Evolutionary conservation across 306 rosid species (phyloP).

Genomic region (Casuarina equisetifolia): DNA sequence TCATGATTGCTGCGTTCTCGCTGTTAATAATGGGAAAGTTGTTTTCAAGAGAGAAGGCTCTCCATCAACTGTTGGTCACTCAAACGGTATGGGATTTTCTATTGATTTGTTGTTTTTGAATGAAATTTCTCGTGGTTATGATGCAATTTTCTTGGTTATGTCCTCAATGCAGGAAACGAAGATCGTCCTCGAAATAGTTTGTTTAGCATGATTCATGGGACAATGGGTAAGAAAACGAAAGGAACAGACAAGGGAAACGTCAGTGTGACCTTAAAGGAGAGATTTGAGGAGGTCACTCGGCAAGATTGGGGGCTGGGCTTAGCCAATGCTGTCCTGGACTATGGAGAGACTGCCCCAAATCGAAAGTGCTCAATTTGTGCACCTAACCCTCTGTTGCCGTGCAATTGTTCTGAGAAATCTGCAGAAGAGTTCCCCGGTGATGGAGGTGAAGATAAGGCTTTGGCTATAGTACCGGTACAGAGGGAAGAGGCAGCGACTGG

Average conservation of each 20-base stretch:
- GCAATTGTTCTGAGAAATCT: conserved; percentile 36
- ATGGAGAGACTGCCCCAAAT: conserved; percentile 30
- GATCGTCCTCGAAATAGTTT: conserved; percentile 39
- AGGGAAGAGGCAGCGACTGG: conserved; percentile 34
- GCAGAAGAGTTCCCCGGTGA: conserved; percentile 41
- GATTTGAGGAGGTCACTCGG: conserved; percentile 8
- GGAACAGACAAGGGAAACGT: conserved; percentile 43
- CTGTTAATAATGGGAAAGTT: conserved; percentile 81
- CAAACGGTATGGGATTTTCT: conserved; percentile 50
- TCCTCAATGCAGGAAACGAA: conserved; percentile 49
- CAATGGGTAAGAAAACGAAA: conserved; percentile 39
- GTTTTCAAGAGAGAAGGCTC: conserved; percentile 61
- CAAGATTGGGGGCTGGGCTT: conserved; percentile 50
- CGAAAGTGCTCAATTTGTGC: conserved; percentile 61
- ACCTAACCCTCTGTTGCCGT: conserved; percentile 27
- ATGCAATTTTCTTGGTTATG: conserved; percentile 24
- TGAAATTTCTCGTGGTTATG: conserved; percentile 1
- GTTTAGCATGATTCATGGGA: conserved; percentile 47
- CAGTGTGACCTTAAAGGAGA: conserved; percentile 22
- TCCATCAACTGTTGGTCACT: conserved; percentile 18
- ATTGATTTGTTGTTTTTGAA: neutral
- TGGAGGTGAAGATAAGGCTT: conserved; percentile 40
- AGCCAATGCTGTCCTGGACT: conserved; percentile 47
- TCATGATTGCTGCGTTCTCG: conserved; percentile 62
- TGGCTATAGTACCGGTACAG: conserved; percentile 77